Conservation (phyloP, 805 yeast genomes). For the Sugiyamaella marilandica region DNA sequence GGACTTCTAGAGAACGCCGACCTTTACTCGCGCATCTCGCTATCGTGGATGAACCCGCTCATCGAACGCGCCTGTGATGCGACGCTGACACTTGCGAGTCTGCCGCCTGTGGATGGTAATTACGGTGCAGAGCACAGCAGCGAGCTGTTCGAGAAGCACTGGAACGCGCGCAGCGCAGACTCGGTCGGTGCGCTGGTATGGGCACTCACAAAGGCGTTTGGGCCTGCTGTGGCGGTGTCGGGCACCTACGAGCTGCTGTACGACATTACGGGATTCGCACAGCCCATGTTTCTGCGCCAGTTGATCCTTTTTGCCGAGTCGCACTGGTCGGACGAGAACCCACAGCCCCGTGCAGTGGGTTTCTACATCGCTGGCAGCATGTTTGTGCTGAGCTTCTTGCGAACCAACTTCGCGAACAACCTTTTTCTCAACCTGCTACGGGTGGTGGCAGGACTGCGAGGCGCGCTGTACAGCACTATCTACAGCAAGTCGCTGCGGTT, state of each 20-base stretch:
- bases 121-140: conserved; percentile 24
- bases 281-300: conserved; percentile 39
- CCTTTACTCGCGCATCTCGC: conserved; percentile 48
- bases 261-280: conserved; percentile 40
- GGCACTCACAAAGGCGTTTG: conserved; percentile 36
- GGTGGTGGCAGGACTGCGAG: conserved; percentile 61
- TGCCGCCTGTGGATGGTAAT: conserved; percentile 36
- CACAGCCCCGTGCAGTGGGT: conserved; percentile 62
- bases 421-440: conserved; percentile 72
- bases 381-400: conserved; percentile 73
- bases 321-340: conserved; percentile 35
- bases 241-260: conserved; percentile 43
- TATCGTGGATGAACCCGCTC: conserved; percentile 57
- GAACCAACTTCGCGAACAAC: conserved; percentile 72
- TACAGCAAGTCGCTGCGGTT: conserved; percentile 65
- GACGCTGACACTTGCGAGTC: conserved; percentile 32
- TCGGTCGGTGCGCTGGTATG: conserved; percentile 12
- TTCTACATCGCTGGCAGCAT: conserved; percentile 68
- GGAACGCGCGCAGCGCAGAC: conserved; percentile 23
- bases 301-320: conserved; percentile 46
- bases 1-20: conserved; percentile 39
- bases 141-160: conserved; percentile 18
- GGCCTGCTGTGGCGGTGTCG: conserved; percentile 38
- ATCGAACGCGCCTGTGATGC: conserved; percentile 50
- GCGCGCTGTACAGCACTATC: conserved; percentile 57